Percentiles rank a stretch among this genome's conserved stretches.
phyloP scores from a whole-genome alignment of 2,329 filamentous ascomycete genomes.

The Fusarium xyrophilum region DNA sequence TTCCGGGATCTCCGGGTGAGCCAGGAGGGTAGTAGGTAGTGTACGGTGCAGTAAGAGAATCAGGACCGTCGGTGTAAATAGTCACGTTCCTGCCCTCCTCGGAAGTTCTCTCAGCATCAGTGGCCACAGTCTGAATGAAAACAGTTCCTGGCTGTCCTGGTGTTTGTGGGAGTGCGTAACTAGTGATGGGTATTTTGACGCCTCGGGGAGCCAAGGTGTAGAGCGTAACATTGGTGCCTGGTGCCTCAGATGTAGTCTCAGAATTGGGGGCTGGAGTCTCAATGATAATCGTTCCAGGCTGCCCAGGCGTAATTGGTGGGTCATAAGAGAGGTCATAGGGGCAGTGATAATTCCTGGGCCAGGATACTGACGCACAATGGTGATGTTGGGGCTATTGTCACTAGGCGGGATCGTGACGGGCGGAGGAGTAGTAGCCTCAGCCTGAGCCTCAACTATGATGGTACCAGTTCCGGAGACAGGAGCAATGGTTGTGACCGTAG shows the following conservation, averaged over 20 bases:
- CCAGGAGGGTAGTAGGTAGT: conserved; percentile 22
- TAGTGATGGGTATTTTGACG: conserved; percentile 9
- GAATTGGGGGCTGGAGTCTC: conserved; percentile 15
- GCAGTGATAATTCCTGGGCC: conserved; percentile 20
- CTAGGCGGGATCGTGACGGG: conserved; percentile 18
- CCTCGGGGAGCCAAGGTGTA: conserved; percentile 18
- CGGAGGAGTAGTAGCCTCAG: conserved; percentile 3
- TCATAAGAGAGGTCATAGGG: conserved; percentile 16
- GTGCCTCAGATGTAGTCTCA: neutral
- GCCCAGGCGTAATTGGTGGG: conserved; percentile 10
- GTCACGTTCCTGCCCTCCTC: conserved; percentile 13
- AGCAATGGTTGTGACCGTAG: conserved; percentile 15
- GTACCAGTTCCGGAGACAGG: conserved; percentile 26
- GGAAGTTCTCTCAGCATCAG: neutral
- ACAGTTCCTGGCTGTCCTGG: conserved; percentile 19
- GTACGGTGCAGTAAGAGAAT: conserved; percentile 6
- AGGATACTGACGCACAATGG: conserved; percentile 19
- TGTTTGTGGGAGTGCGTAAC: conserved; percentile 17
- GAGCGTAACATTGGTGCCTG: conserved; percentile 14
- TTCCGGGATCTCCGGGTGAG: conserved; percentile 20
- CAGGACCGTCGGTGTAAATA: conserved; percentile 10
- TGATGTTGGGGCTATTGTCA: conserved; percentile 18
- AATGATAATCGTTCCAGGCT: conserved; percentile 23
- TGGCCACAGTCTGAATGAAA: conserved; percentile 15
- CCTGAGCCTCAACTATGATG: conserved; percentile 22